These are phyloP conservation scores for Chenopodium formosanum DNA, from an alignment of 148 eudicot genomes.

Conservation along the genomic window DNA sequence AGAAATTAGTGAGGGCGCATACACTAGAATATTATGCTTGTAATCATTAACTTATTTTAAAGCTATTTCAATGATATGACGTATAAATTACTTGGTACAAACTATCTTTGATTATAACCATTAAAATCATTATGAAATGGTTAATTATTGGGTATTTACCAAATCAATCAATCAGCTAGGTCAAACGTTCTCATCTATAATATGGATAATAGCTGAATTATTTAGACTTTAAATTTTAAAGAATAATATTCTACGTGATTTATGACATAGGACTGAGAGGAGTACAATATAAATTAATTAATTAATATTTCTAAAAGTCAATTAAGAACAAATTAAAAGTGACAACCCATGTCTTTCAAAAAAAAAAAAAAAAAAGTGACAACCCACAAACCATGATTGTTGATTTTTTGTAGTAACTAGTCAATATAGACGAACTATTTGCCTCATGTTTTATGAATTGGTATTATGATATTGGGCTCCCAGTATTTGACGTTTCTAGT, in stretches of 20 bases:
- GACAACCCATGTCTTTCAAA: background rate
- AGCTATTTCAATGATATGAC: background rate
- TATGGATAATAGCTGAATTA: background rate
- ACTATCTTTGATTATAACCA: background rate
- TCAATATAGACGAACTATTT: background rate
- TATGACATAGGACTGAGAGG: no score
- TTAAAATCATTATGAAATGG: conserved; percentile 7
- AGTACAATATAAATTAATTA: no score
- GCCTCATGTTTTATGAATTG: background rate
- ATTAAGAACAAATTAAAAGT: background rate
- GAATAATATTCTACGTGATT: background rate
- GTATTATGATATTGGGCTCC: background rate
- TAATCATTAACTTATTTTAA: background rate
- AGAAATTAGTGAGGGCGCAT: background rate
- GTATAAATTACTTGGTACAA: background rate
- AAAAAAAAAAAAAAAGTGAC: background rate
- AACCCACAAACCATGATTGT: background rate
- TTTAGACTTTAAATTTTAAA: conserved; percentile 8
- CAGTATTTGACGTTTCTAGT: conserved; percentile 7
- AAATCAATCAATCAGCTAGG: background rate
- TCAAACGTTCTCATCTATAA: conserved; percentile 8
- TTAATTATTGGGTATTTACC: background rate
- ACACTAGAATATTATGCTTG: background rate
- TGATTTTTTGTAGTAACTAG: background rate
- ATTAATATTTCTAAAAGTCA: background rate